Evolutionary conservation across 495 filamentous ascomycete species (phyloP).

Genomic region (Penicillium salamii): DNA sequence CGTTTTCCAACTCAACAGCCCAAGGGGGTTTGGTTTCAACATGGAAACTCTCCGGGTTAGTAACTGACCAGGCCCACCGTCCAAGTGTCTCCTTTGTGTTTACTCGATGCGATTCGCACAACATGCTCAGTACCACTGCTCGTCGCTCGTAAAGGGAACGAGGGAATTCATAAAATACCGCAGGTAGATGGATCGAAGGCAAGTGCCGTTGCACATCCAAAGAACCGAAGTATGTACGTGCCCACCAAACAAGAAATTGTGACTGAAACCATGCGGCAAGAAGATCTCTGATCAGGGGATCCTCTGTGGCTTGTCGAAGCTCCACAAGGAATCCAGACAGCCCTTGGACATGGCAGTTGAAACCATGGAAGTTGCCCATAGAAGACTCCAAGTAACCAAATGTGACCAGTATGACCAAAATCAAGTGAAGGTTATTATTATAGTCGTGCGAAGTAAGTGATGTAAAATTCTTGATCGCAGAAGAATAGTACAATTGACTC

Average conservation of each 20-base stretch:
- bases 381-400: constrained; percentile 29
- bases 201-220: constrained; percentile 14
- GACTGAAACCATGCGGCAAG: constrained; percentile 26
- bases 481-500: constrained; percentile 29
- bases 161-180: constrained; percentile 1
- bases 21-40: too few species aligned
- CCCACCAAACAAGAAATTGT: constrained; percentile 28
- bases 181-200: constrained; percentile 9
- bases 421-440: not conserved
- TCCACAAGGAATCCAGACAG: constrained; percentile 9
- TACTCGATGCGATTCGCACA: constrained; percentile 31
- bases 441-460: constrained; percentile 7
- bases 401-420: constrained; percentile 7
- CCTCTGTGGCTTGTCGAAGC: not conserved
- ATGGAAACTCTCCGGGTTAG: too few species aligned
- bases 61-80: too few species aligned
- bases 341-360: constrained; percentile 24
- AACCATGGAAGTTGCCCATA: constrained; percentile 29
- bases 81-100: constrained; percentile 15
- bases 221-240: constrained; percentile 23
- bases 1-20: too few species aligned
- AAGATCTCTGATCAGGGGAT: not conserved
- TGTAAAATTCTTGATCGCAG: constrained; percentile 17
- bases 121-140: constrained; percentile 21
- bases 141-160: constrained; percentile 16